Evolutionary conservation across 2,329 filamentous ascomycete species (phyloP), one percentile per base, ranked within the genome.

Genomic region (Alternaria ventricosa): DNA sequence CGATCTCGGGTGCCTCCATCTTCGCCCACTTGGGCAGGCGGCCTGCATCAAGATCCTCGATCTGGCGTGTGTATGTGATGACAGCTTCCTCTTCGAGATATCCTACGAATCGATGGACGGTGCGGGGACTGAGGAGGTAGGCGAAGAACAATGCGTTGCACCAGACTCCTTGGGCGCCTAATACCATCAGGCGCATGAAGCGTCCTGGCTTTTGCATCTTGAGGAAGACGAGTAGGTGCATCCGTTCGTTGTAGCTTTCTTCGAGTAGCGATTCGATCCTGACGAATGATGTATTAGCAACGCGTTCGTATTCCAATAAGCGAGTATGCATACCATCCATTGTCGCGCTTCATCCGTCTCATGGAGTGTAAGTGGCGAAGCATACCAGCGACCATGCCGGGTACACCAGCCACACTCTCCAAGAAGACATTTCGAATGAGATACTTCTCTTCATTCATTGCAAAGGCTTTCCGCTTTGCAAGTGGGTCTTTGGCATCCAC

Each of bases 71-170:
- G 83, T 99, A 99, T 0, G 96, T 99, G 76, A 97, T 87, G 2
- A 98, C 95, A 9, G 96, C 96, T 81, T 99, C 96, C 79, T 99
- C 96, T 81, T 99, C 96, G 12, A 99, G 88, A 73, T 98, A 98
- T 2, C 94, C 96, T 57, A 98, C 94, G 80, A 99, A 98, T 47
- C 96, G 91, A 80, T 99, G 96, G 75, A 92, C 95, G 67, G 93
- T 95, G 65, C 90, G 89, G 7, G 96, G 95, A 1, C 91, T 93
- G 64, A 97, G 75, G 33, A 99, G 89, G 82, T 98, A 98, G 50
- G 91, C 87, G 66, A 97, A 64, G 85, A 99, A 98, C 78, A 98
- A 88, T 68, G 89, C 87, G 82, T 99, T 99, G 87, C 97, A 97
- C 85, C 97, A 98, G 72, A 98, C 92, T 6, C 66, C 66, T 63